phyloP scores from a whole-genome alignment of 306 rosid genomes.

The Cotoneaster glaucophyllus region DNA sequence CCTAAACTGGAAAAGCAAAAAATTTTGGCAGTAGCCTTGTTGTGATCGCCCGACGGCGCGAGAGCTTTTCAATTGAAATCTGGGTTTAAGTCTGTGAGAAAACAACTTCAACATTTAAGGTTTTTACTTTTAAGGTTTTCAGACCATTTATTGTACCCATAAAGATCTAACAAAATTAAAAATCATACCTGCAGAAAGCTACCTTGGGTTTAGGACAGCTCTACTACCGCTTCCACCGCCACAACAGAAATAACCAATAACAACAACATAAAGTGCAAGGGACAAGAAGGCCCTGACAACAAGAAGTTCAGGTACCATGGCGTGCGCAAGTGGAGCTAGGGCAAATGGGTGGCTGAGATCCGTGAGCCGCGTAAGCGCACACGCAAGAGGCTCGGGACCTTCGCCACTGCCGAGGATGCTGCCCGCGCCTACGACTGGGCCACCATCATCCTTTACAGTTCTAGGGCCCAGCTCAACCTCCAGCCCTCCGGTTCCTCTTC shows the following conservation, averaged over 20 bases:
- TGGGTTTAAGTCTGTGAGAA: too few species aligned
- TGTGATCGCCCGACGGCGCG: too few species aligned
- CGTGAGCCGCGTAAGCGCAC: constrained; percentile 89
- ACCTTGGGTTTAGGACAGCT: too few species aligned
- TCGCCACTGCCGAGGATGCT: constrained; percentile 91
- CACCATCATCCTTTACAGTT: constrained; percentile 75
- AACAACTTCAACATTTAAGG: too few species aligned
- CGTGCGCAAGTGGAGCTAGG: constrained; percentile 93
- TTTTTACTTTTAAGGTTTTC: too few species aligned
- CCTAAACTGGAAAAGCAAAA: too few species aligned
- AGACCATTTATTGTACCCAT: too few species aligned
- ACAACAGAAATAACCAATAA: background rate
- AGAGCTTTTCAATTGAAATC: too few species aligned
- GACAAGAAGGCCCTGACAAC: constrained; percentile 96
- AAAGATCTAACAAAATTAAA: too few species aligned
- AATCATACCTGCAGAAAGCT: too few species aligned
- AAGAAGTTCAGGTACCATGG: constrained; percentile 88
- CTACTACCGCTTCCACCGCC: constrained; percentile 28
- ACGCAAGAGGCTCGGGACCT: constrained; percentile 92
- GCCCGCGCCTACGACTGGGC: constrained; percentile 96
- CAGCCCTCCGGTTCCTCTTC: constrained; percentile 47
- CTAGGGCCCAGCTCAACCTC: constrained; percentile 79
- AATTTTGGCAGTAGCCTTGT: too few species aligned
- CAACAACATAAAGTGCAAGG: constrained; percentile 36
- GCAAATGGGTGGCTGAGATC: constrained; percentile 99